Base-by-base conservation (phyloP, 331 rosid species). In the Cydonia oblonga region DNA sequence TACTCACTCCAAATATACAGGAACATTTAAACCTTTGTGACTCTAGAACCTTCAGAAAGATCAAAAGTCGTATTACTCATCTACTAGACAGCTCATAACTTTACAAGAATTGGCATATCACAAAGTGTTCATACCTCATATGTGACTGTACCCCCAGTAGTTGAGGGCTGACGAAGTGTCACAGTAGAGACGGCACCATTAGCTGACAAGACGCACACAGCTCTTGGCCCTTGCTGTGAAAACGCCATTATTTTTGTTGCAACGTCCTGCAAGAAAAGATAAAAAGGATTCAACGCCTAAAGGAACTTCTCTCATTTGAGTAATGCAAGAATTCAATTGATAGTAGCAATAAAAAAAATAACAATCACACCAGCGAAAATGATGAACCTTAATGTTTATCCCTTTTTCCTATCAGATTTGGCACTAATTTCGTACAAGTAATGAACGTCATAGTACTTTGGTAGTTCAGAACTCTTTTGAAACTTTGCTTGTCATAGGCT, bases 171-270 rank as follows among this genome's bases (percentile, higher is more conserved):
- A 25, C 90, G 86, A 75, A 95, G 99, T 14, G 97, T 87, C 73
- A 90, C 99, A 2, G 92, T 91, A 58, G 97, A 91, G 70, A 95
- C 97, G 26, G 92, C 90, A 51, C 99, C 99, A 65, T 69, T 91
- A 72, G 96, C 99, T 63, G 99, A 87, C 87, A 95, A 81, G 77
- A 95, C 33, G 72, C 97, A 91, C 74, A 95, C 68, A 32, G 92
- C 92, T 81, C 99, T 85, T n/a, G 93, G 93, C 38, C 96, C 93
- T 78, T 88, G 96, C 83, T 95, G 97, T 19, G 99, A 87, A 81
- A 91, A 95, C 16, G 97, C 78, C 97, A 88, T 81, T 68, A 95
- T 90, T 82, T 88, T 95, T 44, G 93, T 83, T 42, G 89, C 97
- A 65, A 95, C 79, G 74, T 95, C 99, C 99, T 95, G 71, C 71